Base-by-base conservation (phyloP, 371 early-diverging fungal genomes). In the Mucor lusitanicus region DNA sequence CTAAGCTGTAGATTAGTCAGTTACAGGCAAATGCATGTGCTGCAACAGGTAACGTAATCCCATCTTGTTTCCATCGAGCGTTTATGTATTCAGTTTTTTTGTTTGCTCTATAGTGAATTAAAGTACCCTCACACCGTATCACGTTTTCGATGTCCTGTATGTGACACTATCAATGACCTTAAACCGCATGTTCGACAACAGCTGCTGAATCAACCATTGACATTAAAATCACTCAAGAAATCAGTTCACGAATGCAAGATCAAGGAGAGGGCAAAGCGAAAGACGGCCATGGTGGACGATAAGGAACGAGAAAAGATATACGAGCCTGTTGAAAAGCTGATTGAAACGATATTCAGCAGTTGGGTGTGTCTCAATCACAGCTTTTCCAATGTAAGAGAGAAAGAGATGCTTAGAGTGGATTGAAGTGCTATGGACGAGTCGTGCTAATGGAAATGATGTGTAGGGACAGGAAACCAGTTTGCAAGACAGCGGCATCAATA, bases 101-200 rank as follows among this genome's bases (percentile, higher is more conserved):
- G 37, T 35, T 50, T 13, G 8, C 23, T n/a, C n/a, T 27, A n/a
- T 39, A 90, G 90, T 69, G 86, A 92, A 61, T 84, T 94, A 25
- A 82, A 87, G 42, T 92, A 90, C 61, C 94, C 93, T 0, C 75
- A 76, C 25, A 72, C 80, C 0, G 91, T 91, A 33, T 70, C 88
- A 44, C 88, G 91, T 69, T 95, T 95, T 71, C 87, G 92, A 61
- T 97, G 97, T 77, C 92, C 94, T 13, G 91, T 93, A n/a, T 97
- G 97, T 80, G 92, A 94, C 60, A 94, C 95, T 0, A 82, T 94
- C 60, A 94, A 94, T 72, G 92, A 94, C 61, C 70, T 93, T 27
- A 84, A 86, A 50, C 81, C 84, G 7, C 75, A 76, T 61, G 58
- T 76, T 39, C 76, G 74, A 40, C 57, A 73, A 11, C 71, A 70